Evolutionary conservation across 208 protist genomes (phyloP).

Genomic region (Borovskyia barvae): DNA sequence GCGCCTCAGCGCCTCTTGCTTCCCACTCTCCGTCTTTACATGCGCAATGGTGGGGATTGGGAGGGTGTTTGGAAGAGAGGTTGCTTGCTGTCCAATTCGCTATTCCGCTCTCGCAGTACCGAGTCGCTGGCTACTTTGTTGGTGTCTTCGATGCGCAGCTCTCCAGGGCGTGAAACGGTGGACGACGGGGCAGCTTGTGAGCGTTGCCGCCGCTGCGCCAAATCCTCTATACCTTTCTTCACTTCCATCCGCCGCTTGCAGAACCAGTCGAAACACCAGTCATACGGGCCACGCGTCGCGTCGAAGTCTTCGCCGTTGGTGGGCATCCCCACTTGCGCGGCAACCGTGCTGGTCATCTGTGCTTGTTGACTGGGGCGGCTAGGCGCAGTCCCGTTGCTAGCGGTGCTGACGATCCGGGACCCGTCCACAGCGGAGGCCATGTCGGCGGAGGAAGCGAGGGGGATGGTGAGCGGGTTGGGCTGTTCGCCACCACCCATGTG

Average conservation of each 20-base stretch:
- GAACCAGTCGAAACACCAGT: conserved; percentile 89
- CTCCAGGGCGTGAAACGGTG: neutral
- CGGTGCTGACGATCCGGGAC: conserved; percentile 17
- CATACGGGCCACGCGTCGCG: conserved; percentile 41
- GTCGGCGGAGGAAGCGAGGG: neutral
- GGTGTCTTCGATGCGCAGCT: conserved; percentile 21
- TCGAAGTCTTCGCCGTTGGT: conserved; percentile 23
- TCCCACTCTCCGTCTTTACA: neutral
- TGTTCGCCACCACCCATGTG: conserved; percentile 2
- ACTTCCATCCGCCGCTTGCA: conserved; percentile 67
- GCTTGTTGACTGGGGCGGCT: conserved; percentile 12
- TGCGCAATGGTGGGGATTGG: neutral
- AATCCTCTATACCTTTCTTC: conserved; percentile 10
- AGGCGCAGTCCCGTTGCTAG: conserved; percentile 4
- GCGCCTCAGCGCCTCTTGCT: neutral
- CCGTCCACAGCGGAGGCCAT: neutral
- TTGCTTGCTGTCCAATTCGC: conserved; percentile 19
- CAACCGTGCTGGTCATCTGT: conserved; percentile 17
- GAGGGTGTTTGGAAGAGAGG: neutral
- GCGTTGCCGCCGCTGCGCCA: conserved; percentile 3
- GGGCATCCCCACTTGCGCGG: conserved; percentile 5
- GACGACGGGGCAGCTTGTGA: neutral
- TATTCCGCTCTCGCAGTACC: conserved; percentile 6
- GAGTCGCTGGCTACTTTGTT: conserved; percentile 2
- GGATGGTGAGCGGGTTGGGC: conserved; percentile 9